A percentile compares a stretch with the other conserved stretches of the same genome.
These are phyloP conservation scores for Kappamyces sp. DNA, from an alignment of 192 early-diverging fungal species.

Conservation along the genomic window DNA sequence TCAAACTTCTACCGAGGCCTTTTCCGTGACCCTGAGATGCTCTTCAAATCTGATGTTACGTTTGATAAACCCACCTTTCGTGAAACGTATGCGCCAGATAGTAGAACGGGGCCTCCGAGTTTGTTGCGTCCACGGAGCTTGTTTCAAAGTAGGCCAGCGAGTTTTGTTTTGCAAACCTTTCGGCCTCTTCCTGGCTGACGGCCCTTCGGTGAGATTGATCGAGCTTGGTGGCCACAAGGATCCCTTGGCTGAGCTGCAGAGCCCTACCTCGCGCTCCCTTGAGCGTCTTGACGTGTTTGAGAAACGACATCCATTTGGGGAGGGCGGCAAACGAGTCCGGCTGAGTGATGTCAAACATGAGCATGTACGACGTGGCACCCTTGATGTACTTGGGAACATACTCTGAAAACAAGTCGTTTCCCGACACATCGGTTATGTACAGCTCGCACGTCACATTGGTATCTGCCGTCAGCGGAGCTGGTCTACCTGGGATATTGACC, in stretches of 20 bases:
- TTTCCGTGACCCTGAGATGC: no score
- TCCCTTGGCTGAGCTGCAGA: constrained; percentile 22
- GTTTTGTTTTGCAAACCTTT: constrained; percentile 37
- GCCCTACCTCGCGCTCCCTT: constrained; percentile 21
- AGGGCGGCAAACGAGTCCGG: constrained; percentile 38
- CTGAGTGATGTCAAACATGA: constrained; percentile 31
- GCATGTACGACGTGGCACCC: constrained; percentile 12
- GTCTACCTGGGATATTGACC: constrained; percentile 40
- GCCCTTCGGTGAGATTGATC: constrained; percentile 32
- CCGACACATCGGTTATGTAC: constrained; percentile 40
- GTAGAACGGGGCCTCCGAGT: constrained; percentile 51
- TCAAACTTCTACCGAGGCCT: no score
- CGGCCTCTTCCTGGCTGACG: constrained; percentile 33
- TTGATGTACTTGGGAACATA: constrained; percentile 28
- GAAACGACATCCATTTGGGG: constrained; percentile 33
- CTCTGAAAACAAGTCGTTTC: constrained; percentile 38
- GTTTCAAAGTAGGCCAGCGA: constrained; percentile 43
- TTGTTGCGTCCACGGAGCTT: constrained; percentile 37
- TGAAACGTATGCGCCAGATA: constrained; percentile 35
- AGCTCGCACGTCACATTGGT: constrained; percentile 40
- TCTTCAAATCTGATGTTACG: no score
- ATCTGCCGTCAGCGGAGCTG: constrained; percentile 15
- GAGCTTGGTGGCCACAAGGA: constrained; percentile 40
- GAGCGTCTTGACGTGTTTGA: constrained; percentile 25
- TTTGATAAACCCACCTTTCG: constrained; percentile 12